Conservation (phyloP, 441 rosid species). For the Adansonia gregorii region DNA sequence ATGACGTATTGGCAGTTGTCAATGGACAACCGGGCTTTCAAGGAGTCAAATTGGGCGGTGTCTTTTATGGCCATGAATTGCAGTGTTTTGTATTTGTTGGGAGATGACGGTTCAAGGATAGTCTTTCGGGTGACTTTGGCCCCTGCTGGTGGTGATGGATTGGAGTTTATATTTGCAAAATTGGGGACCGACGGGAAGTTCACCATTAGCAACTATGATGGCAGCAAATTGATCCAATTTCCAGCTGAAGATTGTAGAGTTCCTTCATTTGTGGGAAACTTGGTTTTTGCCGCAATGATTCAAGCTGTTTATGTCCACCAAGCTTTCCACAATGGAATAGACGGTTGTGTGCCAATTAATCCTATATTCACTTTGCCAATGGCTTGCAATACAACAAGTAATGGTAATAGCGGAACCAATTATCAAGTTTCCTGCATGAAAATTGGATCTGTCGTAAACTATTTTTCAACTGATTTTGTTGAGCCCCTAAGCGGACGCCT, state of each 20-base stretch:
- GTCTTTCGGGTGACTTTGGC: slow-evolving; percentile 45
- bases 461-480: slow-evolving; percentile 58
- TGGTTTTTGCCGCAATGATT: slow-evolving; percentile 50
- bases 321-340: slow-evolving; percentile 39
- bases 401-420: slow-evolving; percentile 34
- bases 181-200: slow-evolving; percentile 63
- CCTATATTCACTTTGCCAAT: slow-evolving; percentile 48
- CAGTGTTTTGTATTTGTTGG: slow-evolving; percentile 60
- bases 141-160: slow-evolving; percentile 12
- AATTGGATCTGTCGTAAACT: slow-evolving; percentile 53
- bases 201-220: slow-evolving; percentile 44
- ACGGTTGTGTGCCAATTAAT: slow-evolving; percentile 59
- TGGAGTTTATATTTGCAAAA: slow-evolving; percentile 36
- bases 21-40: slow-evolving; percentile 54
- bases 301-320: slow-evolving; percentile 68
- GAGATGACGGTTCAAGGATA: slow-evolving; percentile 54
- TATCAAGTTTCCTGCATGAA: slow-evolving; percentile 46
- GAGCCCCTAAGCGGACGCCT: slow-evolving; percentile 47
- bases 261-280: slow-evolving; percentile 64
- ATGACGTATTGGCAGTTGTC: slow-evolving; percentile 73
- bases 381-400: slow-evolving; percentile 50
- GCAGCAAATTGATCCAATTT: slow-evolving; percentile 37
- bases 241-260: slow-evolving; percentile 59
- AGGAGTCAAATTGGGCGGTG: slow-evolving; percentile 40
- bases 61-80: slow-evolving; percentile 57